Conservation (phyloP, 1,284 basidiomycete species). For the Pascua guehoae region DNA sequence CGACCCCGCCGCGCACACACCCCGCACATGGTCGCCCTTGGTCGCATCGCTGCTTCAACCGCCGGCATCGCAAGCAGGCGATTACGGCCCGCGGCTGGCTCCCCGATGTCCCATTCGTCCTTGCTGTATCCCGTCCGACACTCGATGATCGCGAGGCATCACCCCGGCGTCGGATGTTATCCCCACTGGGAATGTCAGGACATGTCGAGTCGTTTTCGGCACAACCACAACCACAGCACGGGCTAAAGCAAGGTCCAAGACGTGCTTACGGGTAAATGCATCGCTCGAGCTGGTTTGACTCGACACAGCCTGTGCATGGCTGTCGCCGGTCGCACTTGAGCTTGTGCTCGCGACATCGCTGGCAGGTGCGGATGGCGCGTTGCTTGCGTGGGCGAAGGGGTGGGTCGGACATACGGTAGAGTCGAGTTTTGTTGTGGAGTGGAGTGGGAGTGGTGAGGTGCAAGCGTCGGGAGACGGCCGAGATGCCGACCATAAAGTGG, state of each 20-base stretch:
- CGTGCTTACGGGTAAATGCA: neutral
- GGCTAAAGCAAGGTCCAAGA: too few relatives aligned
- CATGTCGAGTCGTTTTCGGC: too few relatives aligned
- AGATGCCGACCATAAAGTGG: too few relatives aligned
- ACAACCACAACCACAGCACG: too few relatives aligned
- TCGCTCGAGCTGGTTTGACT: neutral
- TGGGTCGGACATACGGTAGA: neutral
- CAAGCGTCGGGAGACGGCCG: too few relatives aligned
- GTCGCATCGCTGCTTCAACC: slow-evolving; percentile 4
- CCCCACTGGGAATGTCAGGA: too few relatives aligned
- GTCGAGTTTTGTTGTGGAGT: neutral
- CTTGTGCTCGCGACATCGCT: slow-evolving; percentile 2
- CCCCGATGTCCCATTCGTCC: too few relatives aligned
- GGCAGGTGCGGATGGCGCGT: neutral
- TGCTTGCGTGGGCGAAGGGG: neutral
- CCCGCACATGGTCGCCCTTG: neutral
- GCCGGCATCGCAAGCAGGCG: neutral
- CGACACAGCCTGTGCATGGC: neutral
- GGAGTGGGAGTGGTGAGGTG: neutral
- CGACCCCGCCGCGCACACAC: neutral
- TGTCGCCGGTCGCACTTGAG: neutral
- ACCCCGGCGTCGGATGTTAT: too few relatives aligned
- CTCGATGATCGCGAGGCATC: too few relatives aligned
- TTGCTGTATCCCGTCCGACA: too few relatives aligned
- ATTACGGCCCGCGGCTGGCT: neutral